Base-by-base conservation (phyloP, 257 asterid species). In the Ilex aquifolium region DNA sequence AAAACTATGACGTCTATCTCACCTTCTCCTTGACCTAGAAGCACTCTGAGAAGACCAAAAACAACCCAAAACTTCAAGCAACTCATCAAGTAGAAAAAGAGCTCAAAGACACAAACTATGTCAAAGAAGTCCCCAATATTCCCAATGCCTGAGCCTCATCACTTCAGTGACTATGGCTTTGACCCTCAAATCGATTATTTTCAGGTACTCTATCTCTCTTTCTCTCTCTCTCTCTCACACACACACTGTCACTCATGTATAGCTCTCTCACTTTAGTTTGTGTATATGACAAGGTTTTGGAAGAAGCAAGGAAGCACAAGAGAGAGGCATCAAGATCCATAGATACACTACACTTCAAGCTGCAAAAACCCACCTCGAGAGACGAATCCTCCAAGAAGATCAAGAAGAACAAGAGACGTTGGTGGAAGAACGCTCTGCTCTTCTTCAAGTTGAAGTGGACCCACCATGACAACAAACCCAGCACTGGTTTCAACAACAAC, bases 351-450 rank as follows among this genome's bases (percentile, higher is more conserved):
- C 82, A 69, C 52, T 82, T 76, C 79, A 82, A 63, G 67, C 81
- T 82, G 10, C 83, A 82, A 56, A 82, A 84, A 10, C 85, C 82
- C 75, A 73, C 65, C 36, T 64, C 81, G 11, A 82, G 40, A 65
- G 82, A 78, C 70, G 81, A 76, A 2, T 72, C 82, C 6, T 82
- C 78, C 8, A 75, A 69, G 64, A 89, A 87, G 70, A 84, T 81
- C 72, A 90, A 83, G 78, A 90, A 83, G 61, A 78, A 29, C 77
- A 88, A 83, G 77, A 81, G 73, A 39, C 80, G 84, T 4, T 90
- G 97, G 97, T 90, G 95, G 97, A 81, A 73, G 40, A 87, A 83
- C 42, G 78, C 96, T 56, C 79, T 89, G 5, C 81, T 75, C 27
- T 78, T 85, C 73, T 76, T 85, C 73, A 83, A 59, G 29, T 32